These are phyloP conservation scores for Casaregolazyma lundiana DNA, from an alignment of 1,139 yeast genomes.

Conservation along the genomic window DNA sequence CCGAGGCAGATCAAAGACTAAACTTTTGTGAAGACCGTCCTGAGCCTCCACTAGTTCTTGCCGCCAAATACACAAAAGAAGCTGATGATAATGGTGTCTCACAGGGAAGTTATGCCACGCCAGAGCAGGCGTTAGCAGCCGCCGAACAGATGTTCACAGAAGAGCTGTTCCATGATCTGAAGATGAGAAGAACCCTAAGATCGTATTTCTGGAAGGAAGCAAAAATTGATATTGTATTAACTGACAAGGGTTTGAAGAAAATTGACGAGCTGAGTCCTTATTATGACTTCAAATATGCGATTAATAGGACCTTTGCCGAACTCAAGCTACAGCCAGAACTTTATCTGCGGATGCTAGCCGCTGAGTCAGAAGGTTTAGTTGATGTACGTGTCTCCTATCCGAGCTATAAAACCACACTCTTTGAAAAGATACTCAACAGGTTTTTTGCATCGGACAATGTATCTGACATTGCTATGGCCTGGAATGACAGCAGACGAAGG, in stretches of 20 bases:
- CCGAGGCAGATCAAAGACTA: slow-evolving; percentile 64
- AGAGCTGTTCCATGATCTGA: slow-evolving; percentile 77
- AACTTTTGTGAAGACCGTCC: slow-evolving; percentile 67
- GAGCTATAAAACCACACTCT: slow-evolving; percentile 40
- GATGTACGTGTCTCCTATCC: slow-evolving; percentile 42
- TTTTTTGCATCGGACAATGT: slow-evolving; percentile 77
- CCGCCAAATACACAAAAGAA: slow-evolving; percentile 43
- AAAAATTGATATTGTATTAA: slow-evolving; percentile 65
- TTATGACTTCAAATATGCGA: slow-evolving; percentile 87
- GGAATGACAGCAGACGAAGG: slow-evolving; percentile 74
- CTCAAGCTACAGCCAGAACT: slow-evolving; percentile 72
- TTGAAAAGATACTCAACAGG: slow-evolving; percentile 49
- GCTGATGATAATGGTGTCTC: slow-evolving; percentile 27
- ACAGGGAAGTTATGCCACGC: slow-evolving; percentile 50
- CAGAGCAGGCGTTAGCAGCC: slow-evolving; percentile 64
- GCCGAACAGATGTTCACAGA: slow-evolving; percentile 73
- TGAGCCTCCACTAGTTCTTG: slow-evolving; percentile 59
- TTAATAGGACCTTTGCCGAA: slow-evolving; percentile 71
- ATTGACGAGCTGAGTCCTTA: slow-evolving; percentile 80
- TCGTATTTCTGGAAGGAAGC: slow-evolving; percentile 63
- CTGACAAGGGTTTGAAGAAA: slow-evolving; percentile 81
- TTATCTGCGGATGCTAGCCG: slow-evolving; percentile 84
- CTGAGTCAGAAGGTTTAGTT: slow-evolving; percentile 64
- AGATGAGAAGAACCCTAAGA: slow-evolving; percentile 72
- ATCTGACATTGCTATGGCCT: slow-evolving; percentile 70